A percentile compares a stretch with the other conserved stretches of the same genome.
Evolutionary conservation across 352 stramenopile genomes (phyloP).

Genomic region (Pythium scleroteichum): DNA sequence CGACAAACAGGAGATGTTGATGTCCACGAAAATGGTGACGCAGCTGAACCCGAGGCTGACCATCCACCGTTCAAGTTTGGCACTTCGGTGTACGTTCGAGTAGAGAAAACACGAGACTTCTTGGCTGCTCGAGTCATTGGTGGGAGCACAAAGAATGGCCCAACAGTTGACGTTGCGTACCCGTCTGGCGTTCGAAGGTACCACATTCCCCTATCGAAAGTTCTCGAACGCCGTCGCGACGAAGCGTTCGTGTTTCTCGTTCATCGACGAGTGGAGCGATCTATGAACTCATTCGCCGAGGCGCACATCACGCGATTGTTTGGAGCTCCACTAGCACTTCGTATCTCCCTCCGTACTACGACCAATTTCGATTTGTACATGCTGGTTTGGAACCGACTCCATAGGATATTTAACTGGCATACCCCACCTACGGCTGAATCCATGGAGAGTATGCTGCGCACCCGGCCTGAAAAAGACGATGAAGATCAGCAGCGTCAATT

Average conservation of each 20-base stretch:
- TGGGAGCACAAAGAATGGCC: conserved; percentile 46
- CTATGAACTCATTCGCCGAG: conserved; percentile 79
- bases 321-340: conserved; percentile 71
- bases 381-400: conserved; percentile 74
- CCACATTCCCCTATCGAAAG: conserved; percentile 57
- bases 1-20: conserved; percentile 12
- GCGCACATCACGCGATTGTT: conserved; percentile 79
- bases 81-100: conserved; percentile 59
- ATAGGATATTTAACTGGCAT: conserved; percentile 86
- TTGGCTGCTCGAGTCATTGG: conserved; percentile 67
- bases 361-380: conserved; percentile 78
- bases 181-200: conserved; percentile 59
- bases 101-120: conserved; percentile 66
- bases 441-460: conserved; percentile 28
- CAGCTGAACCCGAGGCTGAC: neutral
- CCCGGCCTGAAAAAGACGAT: conserved; percentile 7
- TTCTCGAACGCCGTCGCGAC: conserved; percentile 47
- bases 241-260: conserved; percentile 81
- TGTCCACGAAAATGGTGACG: neutral
- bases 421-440: conserved; percentile 35
- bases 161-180: conserved; percentile 69
- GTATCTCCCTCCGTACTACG: conserved; percentile 61
- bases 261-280: conserved; percentile 80
- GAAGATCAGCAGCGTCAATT: conserved; percentile 25
- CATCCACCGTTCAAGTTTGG: conserved; percentile 37